Evolutionary conservation across 2,329 filamentous ascomycete species (phyloP).

Genomic region (Fusarium luffae): DNA sequence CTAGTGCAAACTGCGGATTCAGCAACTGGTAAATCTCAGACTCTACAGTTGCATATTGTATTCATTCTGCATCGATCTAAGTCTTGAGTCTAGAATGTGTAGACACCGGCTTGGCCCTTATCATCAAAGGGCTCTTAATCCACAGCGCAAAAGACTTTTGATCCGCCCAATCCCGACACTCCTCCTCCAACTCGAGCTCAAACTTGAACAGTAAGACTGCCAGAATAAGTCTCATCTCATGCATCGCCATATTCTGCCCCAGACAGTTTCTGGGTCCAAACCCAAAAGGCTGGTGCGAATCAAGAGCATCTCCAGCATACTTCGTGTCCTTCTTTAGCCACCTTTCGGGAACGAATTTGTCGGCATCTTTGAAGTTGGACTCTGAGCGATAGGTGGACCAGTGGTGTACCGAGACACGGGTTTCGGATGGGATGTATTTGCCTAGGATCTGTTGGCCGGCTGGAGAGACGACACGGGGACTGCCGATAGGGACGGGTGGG

Average conservation of each 20-base stretch:
- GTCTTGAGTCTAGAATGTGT: background rate
- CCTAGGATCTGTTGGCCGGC: constrained; percentile 10
- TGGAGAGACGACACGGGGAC: background rate
- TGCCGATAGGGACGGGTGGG: constrained; percentile 11
- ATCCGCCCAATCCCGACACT: constrained; percentile 2
- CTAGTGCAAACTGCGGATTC: background rate
- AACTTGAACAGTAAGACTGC: constrained; percentile 1
- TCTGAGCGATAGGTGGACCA: constrained; percentile 19
- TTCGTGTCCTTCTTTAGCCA: constrained; percentile 13
- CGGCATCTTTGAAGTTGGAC: constrained; percentile 11
- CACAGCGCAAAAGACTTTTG: constrained; percentile 13
- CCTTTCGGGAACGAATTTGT: background rate
- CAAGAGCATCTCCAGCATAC: constrained; percentile 7
- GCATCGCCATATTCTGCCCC: constrained; percentile 18
- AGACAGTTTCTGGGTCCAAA: constrained; percentile 14
- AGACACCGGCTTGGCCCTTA: background rate
- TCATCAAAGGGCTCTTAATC: constrained; percentile 15
- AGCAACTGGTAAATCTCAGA: background rate
- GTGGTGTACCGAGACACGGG: constrained; percentile 8
- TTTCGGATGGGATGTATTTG: constrained; percentile 8
- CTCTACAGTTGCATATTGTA: background rate
- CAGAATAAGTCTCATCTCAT: constrained; percentile 21
- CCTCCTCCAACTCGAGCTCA: constrained; percentile 8
- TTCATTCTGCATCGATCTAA: background rate
- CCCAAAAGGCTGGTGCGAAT: constrained; percentile 8